Conservation (phyloP, 768 basidiomycete genomes). For the Boletus rufocinnamomeus region DNA sequence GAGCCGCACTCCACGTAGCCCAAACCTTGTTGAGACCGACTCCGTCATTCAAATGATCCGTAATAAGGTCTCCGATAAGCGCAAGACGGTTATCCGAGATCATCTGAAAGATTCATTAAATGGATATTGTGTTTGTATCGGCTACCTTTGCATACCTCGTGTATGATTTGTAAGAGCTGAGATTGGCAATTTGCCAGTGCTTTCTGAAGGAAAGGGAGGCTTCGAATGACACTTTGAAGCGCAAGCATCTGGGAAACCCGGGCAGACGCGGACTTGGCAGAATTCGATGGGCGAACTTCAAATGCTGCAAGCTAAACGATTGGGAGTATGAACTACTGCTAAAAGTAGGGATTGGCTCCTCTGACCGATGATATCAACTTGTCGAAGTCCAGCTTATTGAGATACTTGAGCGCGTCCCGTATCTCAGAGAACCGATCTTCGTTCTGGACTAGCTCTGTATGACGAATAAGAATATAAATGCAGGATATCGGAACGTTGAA, state of each 20-base stretch:
- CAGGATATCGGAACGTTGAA: background rate
- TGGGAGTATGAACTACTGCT: background rate
- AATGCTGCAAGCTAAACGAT: constrained; percentile 60
- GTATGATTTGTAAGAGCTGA: constrained; percentile 61
- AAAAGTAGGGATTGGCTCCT: background rate
- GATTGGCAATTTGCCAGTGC: constrained; percentile 61
- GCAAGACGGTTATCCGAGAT: constrained; percentile 71
- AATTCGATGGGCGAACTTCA: constrained; percentile 54
- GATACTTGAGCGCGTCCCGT: constrained; percentile 63
- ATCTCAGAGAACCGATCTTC: constrained; percentile 75
- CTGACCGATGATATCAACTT: constrained; percentile 74
- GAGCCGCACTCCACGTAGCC: background rate
- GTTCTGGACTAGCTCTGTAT: constrained; percentile 68
- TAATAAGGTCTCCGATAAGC: constrained; percentile 60
- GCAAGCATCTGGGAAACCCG: constrained; percentile 80
- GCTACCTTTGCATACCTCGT: constrained; percentile 45
- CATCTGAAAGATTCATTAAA: constrained; percentile 47
- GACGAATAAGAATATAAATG: constrained; percentile 5
- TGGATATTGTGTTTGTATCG: background rate
- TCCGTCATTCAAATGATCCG: constrained; percentile 73
- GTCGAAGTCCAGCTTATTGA: constrained; percentile 87
- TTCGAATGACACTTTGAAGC: constrained; percentile 70
- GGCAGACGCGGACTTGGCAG: constrained; percentile 63
- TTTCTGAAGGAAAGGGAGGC: constrained; percentile 61
- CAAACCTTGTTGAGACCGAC: constrained; percentile 59